phyloP scores from a whole-genome alignment of 2,329 filamentous ascomycete genomes.

The Pezicula rhizophila region DNA sequence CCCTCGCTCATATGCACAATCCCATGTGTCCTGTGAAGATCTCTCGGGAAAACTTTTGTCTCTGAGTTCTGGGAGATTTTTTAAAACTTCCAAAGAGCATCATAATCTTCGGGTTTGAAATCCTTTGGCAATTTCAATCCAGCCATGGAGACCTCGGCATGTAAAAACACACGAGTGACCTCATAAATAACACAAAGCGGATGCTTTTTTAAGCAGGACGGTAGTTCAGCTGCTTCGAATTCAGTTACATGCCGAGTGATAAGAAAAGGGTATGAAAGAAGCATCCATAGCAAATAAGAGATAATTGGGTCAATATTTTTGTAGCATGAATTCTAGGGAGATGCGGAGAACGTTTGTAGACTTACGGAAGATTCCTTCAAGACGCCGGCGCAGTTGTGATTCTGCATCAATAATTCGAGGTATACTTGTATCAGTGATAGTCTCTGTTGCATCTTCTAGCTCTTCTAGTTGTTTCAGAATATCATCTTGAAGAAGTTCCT shows the following conservation, averaged over 20 bases:
- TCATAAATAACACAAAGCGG: slow-evolving; percentile 23
- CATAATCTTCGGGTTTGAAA: slow-evolving; percentile 36
- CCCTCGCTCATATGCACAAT: slow-evolving; percentile 9
- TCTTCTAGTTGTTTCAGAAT: slow-evolving; percentile 8
- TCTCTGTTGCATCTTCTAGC: not conserved
- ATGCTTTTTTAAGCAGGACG: slow-evolving; percentile 9
- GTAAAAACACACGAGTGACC: slow-evolving; percentile 23
- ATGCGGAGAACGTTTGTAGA: not conserved
- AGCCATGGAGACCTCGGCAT: slow-evolving; percentile 16
- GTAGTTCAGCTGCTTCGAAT: slow-evolving; percentile 14
- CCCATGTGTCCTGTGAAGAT: slow-evolving; percentile 40
- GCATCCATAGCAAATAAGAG: not conserved
- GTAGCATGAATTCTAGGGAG: not conserved
- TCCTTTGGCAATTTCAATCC: slow-evolving; percentile 8
- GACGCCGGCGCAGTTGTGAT: slow-evolving; percentile 3
- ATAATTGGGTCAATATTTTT: not conserved
- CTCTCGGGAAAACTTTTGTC: slow-evolving; percentile 43
- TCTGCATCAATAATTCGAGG: slow-evolving; percentile 3
- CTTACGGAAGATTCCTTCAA: slow-evolving; percentile 15
- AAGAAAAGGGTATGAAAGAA: not conserved
- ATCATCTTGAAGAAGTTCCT: slow-evolving; percentile 5
- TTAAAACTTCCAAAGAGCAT: slow-evolving; percentile 37
- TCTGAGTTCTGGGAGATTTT: slow-evolving; percentile 32
- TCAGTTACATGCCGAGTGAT: not conserved
- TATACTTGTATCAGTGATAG: not conserved